These are phyloP conservation scores for Trichoderma afroharzianum DNA, from an alignment of 2,329 filamentous ascomycete genomes.

Conservation along the genomic window DNA sequence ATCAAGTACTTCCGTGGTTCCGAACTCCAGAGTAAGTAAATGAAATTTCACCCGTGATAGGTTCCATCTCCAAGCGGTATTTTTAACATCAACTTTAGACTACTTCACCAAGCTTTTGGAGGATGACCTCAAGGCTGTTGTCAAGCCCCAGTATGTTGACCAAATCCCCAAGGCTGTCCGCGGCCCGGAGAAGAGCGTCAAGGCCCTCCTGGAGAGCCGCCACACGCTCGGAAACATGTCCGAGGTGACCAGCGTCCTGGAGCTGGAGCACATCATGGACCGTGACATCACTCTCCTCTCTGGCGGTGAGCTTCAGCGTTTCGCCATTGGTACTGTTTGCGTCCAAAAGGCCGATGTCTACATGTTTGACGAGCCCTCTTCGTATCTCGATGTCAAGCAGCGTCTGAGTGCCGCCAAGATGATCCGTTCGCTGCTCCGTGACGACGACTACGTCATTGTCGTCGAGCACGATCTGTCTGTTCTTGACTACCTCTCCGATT, in stretches of 20 bases:
- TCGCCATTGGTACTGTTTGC: constrained; percentile 92
- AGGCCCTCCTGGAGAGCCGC: constrained; percentile 71
- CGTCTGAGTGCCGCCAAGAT: constrained; percentile 87
- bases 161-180: constrained; percentile 93
- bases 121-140: constrained; percentile 93
- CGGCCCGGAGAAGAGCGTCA: constrained; percentile 74
- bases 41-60: too few relatives aligned
- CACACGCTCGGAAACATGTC: constrained; percentile 75
- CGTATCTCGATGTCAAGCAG: constrained; percentile 99
- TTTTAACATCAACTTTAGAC: constrained; percentile 46
- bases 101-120: constrained; percentile 99
- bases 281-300: constrained; percentile 88
- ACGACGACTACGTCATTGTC: constrained; percentile 94
- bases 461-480: constrained; percentile 99
- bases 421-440: constrained; percentile 83
- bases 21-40: constrained; percentile 80
- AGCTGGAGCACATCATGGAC: constrained; percentile 84
- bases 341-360: constrained; percentile 97
- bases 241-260: constrained; percentile 77
- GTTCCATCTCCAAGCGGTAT: neutral
- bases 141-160: constrained; percentile 99
- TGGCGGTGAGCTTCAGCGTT: constrained; percentile 96
- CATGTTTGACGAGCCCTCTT: constrained; percentile 99
- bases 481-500: constrained; percentile 97
- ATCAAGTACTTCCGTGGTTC: constrained; percentile 98